Evolutionary conservation across 345 rosid species (phyloP).

Genomic region (Boechera stricta): DNA sequence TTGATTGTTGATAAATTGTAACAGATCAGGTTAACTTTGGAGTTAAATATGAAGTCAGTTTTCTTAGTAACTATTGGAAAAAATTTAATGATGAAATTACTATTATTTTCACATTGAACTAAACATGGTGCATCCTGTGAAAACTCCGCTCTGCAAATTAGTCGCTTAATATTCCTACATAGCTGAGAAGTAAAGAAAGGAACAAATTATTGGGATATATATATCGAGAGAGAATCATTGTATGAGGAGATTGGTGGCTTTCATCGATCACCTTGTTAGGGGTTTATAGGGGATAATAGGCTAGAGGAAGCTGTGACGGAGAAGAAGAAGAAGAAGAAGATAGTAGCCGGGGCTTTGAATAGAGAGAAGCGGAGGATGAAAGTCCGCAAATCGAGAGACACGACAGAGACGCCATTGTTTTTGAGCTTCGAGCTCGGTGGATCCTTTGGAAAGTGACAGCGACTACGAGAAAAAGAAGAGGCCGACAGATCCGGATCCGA

Average conservation of each 20-base stretch:
- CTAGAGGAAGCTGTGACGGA: not conserved
- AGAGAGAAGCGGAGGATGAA: constrained; percentile 24
- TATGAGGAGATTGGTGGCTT: not conserved
- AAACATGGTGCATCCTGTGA: constrained; percentile 61
- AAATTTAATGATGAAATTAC: not conserved
- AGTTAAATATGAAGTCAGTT: constrained; percentile 7
- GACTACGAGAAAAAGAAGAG: too few relatives aligned
- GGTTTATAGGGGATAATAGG: not conserved
- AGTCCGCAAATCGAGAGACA: constrained; percentile 27
- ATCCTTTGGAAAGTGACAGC: not conserved
- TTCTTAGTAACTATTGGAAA: not conserved
- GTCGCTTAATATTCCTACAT: constrained; percentile 42
- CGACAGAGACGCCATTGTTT: constrained; percentile 40
- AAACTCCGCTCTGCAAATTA: constrained; percentile 69
- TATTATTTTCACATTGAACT: not conserved
- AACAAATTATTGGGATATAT: not conserved
- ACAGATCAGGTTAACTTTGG: not conserved
- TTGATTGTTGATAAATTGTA: constrained; percentile 5
- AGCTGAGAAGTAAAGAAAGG: not conserved
- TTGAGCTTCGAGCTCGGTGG: constrained; percentile 26
- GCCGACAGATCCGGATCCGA: too few relatives aligned
- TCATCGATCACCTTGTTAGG: constrained; percentile 45
- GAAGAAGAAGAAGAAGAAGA: not conserved
- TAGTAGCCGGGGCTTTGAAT: constrained; percentile 29
- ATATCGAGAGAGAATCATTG: not conserved